A percentile compares a stretch with the other conserved stretches of the same genome.
These are phyloP conservation scores for Gamsiella multidivaricata DNA, from an alignment of 192 early-diverging fungal species.

Conservation along the genomic window DNA sequence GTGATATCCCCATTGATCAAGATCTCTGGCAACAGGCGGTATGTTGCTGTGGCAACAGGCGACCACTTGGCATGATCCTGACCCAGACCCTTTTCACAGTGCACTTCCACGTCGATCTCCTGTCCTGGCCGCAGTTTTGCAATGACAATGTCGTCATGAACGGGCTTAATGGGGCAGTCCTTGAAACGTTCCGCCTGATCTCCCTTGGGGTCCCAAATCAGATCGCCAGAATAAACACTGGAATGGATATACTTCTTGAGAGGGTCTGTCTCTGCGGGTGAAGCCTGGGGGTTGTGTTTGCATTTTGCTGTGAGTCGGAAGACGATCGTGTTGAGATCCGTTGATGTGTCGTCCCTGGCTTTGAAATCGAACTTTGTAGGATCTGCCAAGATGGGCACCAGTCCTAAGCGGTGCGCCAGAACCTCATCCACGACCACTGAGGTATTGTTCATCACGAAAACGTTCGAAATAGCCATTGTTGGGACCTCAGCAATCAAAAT, in stretches of 20 bases:
- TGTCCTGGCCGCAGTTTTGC: conserved; percentile 95
- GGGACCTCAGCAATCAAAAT: conserved; percentile 97
- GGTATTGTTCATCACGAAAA: conserved; percentile 93
- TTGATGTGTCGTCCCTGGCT: conserved; percentile 76
- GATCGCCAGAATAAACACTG: conserved; percentile 77
- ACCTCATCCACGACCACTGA: conserved; percentile 94
- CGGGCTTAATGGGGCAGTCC: conserved; percentile 76
- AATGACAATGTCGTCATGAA: conserved; percentile 92
- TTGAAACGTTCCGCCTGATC: conserved; percentile 82
- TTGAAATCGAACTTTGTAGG: conserved; percentile 84
- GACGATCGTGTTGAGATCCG: conserved; percentile 94
- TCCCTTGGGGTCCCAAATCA: conserved; percentile 93
- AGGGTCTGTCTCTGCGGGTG: conserved; percentile 76
- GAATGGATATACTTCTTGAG: conserved; percentile 78
- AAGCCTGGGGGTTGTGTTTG: conserved; percentile 67
- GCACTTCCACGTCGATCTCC: conserved; percentile 83
- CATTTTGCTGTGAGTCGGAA: conserved; percentile 86
- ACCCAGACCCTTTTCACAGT: conserved; percentile 93
- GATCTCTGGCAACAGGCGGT: conserved; percentile 94
- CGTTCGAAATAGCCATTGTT: conserved; percentile 96
- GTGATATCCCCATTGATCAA: conserved; percentile 84
- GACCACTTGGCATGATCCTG: conserved; percentile 98
- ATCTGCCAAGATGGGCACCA: conserved; percentile 92
- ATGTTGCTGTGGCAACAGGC: conserved; percentile 95
- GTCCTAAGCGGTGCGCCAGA: conserved; percentile 89